Conservation (phyloP, 2,329 filamentous ascomycete species). For the Ophioceras dolichostomum region DNA sequence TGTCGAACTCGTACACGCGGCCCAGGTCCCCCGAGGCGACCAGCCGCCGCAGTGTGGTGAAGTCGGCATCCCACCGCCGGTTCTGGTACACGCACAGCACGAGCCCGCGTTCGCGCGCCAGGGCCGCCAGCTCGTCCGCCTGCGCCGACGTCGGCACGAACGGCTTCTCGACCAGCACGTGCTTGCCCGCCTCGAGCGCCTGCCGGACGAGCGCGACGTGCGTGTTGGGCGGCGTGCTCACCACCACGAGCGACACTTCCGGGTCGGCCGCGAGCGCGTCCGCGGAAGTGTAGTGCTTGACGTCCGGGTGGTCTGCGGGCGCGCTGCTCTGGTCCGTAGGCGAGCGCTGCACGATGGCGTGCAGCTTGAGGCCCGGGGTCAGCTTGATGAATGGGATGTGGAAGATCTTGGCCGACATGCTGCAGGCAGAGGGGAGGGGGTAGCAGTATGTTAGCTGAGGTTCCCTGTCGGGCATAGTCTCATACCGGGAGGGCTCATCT, state of each 20-base stretch:
- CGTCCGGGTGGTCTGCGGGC: slow-evolving; percentile 51
- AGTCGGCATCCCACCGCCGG: slow-evolving; percentile 68
- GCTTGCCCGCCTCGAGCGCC: slow-evolving; percentile 58
- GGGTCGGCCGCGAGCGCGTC: slow-evolving; percentile 54
- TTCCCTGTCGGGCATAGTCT: neutral
- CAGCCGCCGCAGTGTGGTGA: slow-evolving; percentile 54
- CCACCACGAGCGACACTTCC: slow-evolving; percentile 54
- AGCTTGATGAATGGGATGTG: slow-evolving; percentile 68
- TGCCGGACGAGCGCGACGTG: slow-evolving; percentile 55
- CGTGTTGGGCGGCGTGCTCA: slow-evolving; percentile 60
- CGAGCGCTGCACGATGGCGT: slow-evolving; percentile 64
- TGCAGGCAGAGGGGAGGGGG: slow-evolving; percentile 11
- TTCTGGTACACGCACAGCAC: slow-evolving; percentile 63
- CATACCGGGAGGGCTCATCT: neutral
- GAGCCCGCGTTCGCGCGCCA: slow-evolving; percentile 37
- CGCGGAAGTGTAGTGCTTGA: slow-evolving; percentile 51
- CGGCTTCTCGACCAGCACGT: slow-evolving; percentile 74
- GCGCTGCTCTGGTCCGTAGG: slow-evolving; percentile 55
- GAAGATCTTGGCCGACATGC: slow-evolving; percentile 62
- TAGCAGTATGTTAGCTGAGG: neutral
- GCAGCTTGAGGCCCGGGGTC: slow-evolving; percentile 52
- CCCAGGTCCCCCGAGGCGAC: slow-evolving; percentile 49
- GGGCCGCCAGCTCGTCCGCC: slow-evolving; percentile 47
- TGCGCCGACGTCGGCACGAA: slow-evolving; percentile 63
- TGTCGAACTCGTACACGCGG: slow-evolving; percentile 65